Percentiles rank a stretch among this genome's conserved stretches.
Conservation (phyloP, 2,329 filamentous ascomycete species). For the Cladosporium sphaerospermum region DNA sequence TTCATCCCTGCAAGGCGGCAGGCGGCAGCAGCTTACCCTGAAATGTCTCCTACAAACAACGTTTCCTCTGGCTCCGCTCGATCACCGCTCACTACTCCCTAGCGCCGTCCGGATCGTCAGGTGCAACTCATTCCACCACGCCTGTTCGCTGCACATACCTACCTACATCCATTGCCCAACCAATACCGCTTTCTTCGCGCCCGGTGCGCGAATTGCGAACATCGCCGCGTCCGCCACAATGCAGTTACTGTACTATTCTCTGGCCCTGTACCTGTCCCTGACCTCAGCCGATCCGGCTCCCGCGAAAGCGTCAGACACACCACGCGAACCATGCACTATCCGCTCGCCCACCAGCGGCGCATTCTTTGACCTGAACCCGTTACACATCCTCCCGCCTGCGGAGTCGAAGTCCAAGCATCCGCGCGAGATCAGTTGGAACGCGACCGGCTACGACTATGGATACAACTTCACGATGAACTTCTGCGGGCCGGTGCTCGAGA, state of each 20-base stretch:
- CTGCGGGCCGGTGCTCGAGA: constrained; percentile 67
- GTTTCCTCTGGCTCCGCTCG: neutral
- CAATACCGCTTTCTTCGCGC: neutral
- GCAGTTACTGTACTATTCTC: constrained; percentile 28
- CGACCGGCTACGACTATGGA: constrained; percentile 68
- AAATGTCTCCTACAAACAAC: neutral
- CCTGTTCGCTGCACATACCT: neutral
- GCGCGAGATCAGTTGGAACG: constrained; percentile 55
- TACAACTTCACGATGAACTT: constrained; percentile 81
- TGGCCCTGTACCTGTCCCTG: constrained; percentile 28
- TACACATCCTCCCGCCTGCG: constrained; percentile 47
- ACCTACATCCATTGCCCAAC: neutral
- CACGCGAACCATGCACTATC: constrained; percentile 54
- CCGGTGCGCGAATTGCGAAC: neutral
- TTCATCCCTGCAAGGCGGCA: too few relatives aligned
- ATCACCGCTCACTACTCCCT: neutral
- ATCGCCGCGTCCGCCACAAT: neutral
- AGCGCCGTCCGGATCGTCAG: constrained; percentile 5
- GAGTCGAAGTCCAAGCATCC: constrained; percentile 44
- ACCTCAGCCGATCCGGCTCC: constrained; percentile 31
- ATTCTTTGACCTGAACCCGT: constrained; percentile 58
- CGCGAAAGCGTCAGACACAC: constrained; percentile 35
- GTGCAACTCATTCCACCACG: neutral
- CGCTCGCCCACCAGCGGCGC: constrained; percentile 54
- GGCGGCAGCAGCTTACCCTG: too few relatives aligned